These are phyloP conservation scores for Stagonosporopsis chrysanthemi DNA, from an alignment of 2,329 filamentous ascomycete species.

Conservation along the genomic window DNA sequence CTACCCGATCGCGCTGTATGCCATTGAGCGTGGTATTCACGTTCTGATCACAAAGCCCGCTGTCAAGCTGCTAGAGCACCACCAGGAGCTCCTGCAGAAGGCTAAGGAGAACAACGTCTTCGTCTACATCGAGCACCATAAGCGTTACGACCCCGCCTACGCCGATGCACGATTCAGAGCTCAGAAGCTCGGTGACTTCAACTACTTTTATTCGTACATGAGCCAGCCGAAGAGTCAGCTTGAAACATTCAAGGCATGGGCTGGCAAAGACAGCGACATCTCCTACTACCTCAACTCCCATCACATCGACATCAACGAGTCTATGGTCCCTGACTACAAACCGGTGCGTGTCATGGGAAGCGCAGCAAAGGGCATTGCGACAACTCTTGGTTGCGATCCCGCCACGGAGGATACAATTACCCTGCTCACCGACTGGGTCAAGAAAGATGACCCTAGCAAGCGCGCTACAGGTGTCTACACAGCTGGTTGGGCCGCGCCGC, in stretches of 20 bases:
- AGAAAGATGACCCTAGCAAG: constrained; percentile 72
- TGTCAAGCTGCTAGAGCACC: constrained; percentile 82
- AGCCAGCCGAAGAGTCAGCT: constrained; percentile 79
- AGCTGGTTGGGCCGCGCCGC: constrained; percentile 91
- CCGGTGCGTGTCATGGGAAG: constrained; percentile 82
- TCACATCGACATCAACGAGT: constrained; percentile 91
- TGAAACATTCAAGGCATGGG: constrained; percentile 95
- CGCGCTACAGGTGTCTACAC: constrained; percentile 89
- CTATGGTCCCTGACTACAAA: constrained; percentile 83
- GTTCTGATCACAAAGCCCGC: constrained; percentile 95
- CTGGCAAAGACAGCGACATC: constrained; percentile 89
- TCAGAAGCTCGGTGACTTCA: constrained; percentile 85
- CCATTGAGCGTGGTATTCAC: constrained; percentile 86
- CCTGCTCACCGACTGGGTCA: constrained; percentile 86
- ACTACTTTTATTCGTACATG: constrained; percentile 99
- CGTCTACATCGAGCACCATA: constrained; percentile 95
- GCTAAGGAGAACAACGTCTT: constrained; percentile 79
- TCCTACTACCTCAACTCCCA: constrained; percentile 96
- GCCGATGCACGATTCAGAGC: constrained; percentile 83
- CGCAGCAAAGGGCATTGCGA: constrained; percentile 79
- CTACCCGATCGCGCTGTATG: constrained; percentile 90
- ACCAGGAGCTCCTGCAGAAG: constrained; percentile 76
- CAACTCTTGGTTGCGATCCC: constrained; percentile 76
- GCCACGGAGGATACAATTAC: constrained; percentile 94
- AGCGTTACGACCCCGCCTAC: constrained; percentile 93